Base-by-base conservation (phyloP, 2,329 filamentous ascomycete genomes). In the Onygenales sp. region DNA sequence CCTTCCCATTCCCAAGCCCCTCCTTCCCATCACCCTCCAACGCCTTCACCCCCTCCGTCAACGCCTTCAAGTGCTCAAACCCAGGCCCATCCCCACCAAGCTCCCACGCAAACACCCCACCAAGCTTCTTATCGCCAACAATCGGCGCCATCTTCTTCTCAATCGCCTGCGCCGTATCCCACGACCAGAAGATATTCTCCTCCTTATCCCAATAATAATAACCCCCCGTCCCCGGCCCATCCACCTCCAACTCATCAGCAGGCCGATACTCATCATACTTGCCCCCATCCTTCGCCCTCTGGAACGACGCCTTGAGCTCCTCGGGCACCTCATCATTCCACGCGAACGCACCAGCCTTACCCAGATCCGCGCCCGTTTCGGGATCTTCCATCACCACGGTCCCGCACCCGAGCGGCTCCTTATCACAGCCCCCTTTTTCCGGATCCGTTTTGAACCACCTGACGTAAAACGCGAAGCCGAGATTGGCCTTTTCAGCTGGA, bases 41-140 rank as follows among this genome's bases (percentile, higher is more conserved):
- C 10, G 7, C 50, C 9, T 27, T 46, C 41, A 52, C 17, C 14
- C 41, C 50, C 31, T 45, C 10, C 14, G 14, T 39, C 41, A 52
- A 39, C 4, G 53, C 53, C 17, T 49, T 48, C 27, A 55, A 41
- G 36, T 43, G 35, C 35, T 14, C 42, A 36, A 50, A 55, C 6
- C 69, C 58, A 27, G 66, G 61, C 7, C 66, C 72, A 61, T 89
- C 86, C 68, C 89, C 85, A 1, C 84, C 86, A 55, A 89, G 62
- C 14, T 83, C 85, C 86, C 86, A 89, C 0, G 85, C 85, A 76
- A 89, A 87, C 5, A 87, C 81, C 13, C 87, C 86, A 1, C 85
- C 85, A 0, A 89, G 66, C 1, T 71, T 66, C 63, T 78, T 76
- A 35, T 72, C 72, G 33, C 74, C 69, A 3, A 87, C 74, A 36